Evolutionary conservation across 2,329 filamentous ascomycete genomes (phyloP), one percentile per base, ranked within the genome.

Genomic region (Fusarium subtropicale): DNA sequence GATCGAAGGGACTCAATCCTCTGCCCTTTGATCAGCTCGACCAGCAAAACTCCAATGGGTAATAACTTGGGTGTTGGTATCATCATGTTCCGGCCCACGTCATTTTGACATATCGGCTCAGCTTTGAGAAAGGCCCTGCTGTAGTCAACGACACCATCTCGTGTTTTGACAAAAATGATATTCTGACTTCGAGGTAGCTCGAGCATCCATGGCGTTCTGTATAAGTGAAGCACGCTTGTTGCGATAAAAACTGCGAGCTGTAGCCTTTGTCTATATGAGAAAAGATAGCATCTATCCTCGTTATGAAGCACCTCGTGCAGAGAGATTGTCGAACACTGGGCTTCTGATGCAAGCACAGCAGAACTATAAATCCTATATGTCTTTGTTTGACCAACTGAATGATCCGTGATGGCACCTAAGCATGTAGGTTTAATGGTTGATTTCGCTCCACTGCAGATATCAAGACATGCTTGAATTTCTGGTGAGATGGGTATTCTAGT

Each of bases 41-140:
- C 13, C 4, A 50, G 46, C 11, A 34, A 50, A 1, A 50, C 31
- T 0, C 46, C 46, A 18, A 48, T 2, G 4, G 46, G 30, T 5
- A 48, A 18, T 34, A 48, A 33, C 6, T 48, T 48, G 15, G 46
- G 46, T 2, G 30, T 48, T 24, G 30, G 30, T 1, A 48, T 15
- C 46, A 33, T 15, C 6, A 4, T 1, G 11, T 16, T 31, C 4
- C 28, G 5, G 10, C 15, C 11, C 2, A 2, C 2, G 1, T 33
- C 15, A 2, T 11, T 6, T 2, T 1, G 3, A 3, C 3, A 4
- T 2, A 4, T 18, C 10, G 2, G 15, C 3, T 24, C 30, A 12
- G 10, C 1, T 13, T 33, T 48, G 20, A 48, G 46, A 48, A 48
- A 48, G 1, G 30, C 46, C 9, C 15, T 34, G 7, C 7, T 34